Base-by-base conservation (phyloP, 2,329 filamentous ascomycete species). In the Apiospora hydei region DNA sequence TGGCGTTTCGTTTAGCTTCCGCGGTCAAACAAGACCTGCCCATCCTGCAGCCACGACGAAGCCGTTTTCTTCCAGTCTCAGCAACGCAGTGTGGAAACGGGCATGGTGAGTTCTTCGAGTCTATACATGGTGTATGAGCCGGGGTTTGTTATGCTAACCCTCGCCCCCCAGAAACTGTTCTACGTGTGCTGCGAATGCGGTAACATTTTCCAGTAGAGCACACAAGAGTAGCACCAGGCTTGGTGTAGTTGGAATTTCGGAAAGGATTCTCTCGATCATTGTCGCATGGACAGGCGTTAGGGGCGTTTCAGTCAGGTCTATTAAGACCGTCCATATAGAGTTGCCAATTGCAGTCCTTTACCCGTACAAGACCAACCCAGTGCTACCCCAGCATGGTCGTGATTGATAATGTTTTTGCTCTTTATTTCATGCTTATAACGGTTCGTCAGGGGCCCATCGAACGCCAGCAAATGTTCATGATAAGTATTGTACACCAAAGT, bases 21-120 rank as follows among this genome's bases (percentile, higher is more conserved):
- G 75, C 92, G 95, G 79, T 92, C 94, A 78, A 94, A 94, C 82
- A 94, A 93, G 84, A 88, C 89, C 73, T 99, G 96, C 85, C 94
- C 95, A 70, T 89, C 87, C 77, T 99, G 97, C 87, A 88, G 89
- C 76, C 93, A 96, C 82, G 90, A 91, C 77, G 95, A 98, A 84
- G 95, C 95, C 66, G 97, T 99, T 73, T 99, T 98, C 86, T 99
- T 99, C 87, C 96, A 99, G 86, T 98, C 95, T 74, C 96, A 99
- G 82, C 95, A 98, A 86, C 93, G 96, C 84, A 98, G 93, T 77
- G 94, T 94, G 68, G 95, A 98, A 83, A 99, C 96, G 64, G 96
- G 96, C 85, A 99, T 99, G 96, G 96, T 98, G 84, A 88, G 93
- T 68, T 26, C 26, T 30, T 47, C 24, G 24, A 34, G 14, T 68